Base-by-base conservation (phyloP, 176 grass and related monocot species). In the Ampelocalamus luodianensis region DNA sequence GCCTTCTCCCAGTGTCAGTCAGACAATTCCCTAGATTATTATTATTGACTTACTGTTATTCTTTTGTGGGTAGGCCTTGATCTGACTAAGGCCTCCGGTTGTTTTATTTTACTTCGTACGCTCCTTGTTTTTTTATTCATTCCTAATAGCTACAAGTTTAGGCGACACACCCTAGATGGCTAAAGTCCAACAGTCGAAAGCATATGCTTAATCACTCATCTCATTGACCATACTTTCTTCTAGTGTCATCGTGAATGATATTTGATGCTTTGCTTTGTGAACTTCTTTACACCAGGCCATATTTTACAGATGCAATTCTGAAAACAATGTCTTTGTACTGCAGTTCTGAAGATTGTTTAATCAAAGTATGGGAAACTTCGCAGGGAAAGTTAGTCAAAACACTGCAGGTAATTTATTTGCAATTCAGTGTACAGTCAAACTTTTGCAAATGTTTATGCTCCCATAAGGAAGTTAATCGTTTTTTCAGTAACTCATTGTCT, bases 331-430 rank as follows among this genome's bases (percentile, higher is more conserved):
- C 29, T 78, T 64, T 76, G 24, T 85, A 24, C 68, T 61, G 85
- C 86, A 98, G 96, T 79, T 98, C 96, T 74, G 91, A 98, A 91
- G 96, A 98, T 92, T 95, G 96, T 74, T 90, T 24, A 64, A 98
- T 95, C 79, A 98, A 98, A 94, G 96, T 98, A 56, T 98, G 93
- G 96, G 93, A 95, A 90, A 98, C 93, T 65, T 69, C 91, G 66
- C 89, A 95, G 59, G 96, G 96, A 75, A 98, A 98, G 53, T 85
- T 98, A 65, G 92, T 98, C n/a, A 94, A 92, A 77, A 94, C 94
- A 82, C 70, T 98, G 40, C 89, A 92, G 95, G 95, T 97, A 94
- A 50, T 87, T 51, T 64, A 68, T 76, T 37, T 39, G 34, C 74
- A 85, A 40, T 70, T 39, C 43, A 53, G 32, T 20, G 16, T 23